Base-by-base conservation (phyloP, 768 basidiomycete species). In the Suillus alpinus region DNA sequence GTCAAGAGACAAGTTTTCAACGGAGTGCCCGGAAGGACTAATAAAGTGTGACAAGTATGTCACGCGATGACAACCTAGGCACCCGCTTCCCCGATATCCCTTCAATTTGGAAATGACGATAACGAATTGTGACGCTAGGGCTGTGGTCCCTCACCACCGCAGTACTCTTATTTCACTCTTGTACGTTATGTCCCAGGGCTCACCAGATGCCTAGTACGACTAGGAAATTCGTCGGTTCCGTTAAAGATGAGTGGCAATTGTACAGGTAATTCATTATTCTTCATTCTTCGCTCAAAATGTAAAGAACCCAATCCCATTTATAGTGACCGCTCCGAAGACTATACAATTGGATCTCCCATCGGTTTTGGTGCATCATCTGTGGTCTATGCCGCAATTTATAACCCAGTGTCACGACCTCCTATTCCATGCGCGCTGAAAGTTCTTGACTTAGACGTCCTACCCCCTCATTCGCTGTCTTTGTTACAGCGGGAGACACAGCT, bases 341-440 rank as follows among this genome's bases (percentile, higher is more conserved):
- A 95, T 68, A 82, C 81, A 20, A 80, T 91, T 40, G 91, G 91
- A 16, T 73, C 81, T 8, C 84, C 92, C 20, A 94, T 95, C 56
- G 94, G 95, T 1, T 95, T 91, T 67, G 95, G 95, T 20, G 90
- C 95, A 2, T 94, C 93, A 3, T 96, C 95, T 0, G 90, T 89
- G 59, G 95, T 98, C 6, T 94, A 95, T 68, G 75, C 86, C 14
- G 95, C 95, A 0, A 73, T 78, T 1, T 95, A 86, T 71, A 81
- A 77, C 7, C 78, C 64, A 36, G 74, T 70, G 59, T 72, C 66
- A 23, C 73, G 62, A 40, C 75, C 57, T 50, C 77, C 79, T 5
- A 78, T 82, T 37, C 81, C 88, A 18, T 91, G 90, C 67, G 90
- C 94, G 0, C 82, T 95, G 68, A 97, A 97, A 76, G 92, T 97